Evolutionary conservation across 73 alveolate genomes (phyloP), one percentile per base, ranked within the genome.

Genomic region (Paramecium primaurelia): DNA sequence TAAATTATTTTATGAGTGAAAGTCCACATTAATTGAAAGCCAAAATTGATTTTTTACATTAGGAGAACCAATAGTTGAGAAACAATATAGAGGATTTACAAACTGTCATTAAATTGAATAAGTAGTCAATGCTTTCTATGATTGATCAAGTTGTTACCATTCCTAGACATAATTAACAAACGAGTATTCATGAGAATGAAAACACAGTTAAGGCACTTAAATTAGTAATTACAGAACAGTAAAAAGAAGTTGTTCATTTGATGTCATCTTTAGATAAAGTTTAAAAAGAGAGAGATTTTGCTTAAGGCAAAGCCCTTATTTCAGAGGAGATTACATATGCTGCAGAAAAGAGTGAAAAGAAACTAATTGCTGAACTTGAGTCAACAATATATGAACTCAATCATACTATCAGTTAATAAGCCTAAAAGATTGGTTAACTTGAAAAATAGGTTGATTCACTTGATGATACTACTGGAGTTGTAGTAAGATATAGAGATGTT

Each of bases 321-420:
- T 32, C 47, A 14, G 91, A 80, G 30, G 91, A 80, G 77, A 80
- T 80, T 45, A 80, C 91, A 22, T 80, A 80, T 80, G 91, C 91
- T 8, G 91, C 91, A 11, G 91, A 80, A 44, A 80, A 80, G 30
- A 26, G 58, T 42, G 91, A 80, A 26, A 80, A 80, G 75, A 45
- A 45, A 26, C 51, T 80, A 22, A 80, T 80, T n/a, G 47, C 91
- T n/a, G 71, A 80, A 10, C 58, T 80, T 4, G 91, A 80, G 38
- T 42, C 77, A 20, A 80, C 49, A 8, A 80, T 80, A 2, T 26
- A 12, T 18, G 91, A 80, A 20, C 58, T 80, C 7, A 80, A 80
- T 45, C 58, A 40, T 38, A 80, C 91, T 0, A 80, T 80, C 58
- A 25, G 34, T 45, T 38, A 80, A 20, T 47, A 80, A 45, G 71